A percentile compares a stretch with the other conserved stretches of the same genome.
These are phyloP conservation scores for Calonectria honghensis DNA, from an alignment of 2,329 filamentous ascomycete species.

Conservation along the genomic window DNA sequence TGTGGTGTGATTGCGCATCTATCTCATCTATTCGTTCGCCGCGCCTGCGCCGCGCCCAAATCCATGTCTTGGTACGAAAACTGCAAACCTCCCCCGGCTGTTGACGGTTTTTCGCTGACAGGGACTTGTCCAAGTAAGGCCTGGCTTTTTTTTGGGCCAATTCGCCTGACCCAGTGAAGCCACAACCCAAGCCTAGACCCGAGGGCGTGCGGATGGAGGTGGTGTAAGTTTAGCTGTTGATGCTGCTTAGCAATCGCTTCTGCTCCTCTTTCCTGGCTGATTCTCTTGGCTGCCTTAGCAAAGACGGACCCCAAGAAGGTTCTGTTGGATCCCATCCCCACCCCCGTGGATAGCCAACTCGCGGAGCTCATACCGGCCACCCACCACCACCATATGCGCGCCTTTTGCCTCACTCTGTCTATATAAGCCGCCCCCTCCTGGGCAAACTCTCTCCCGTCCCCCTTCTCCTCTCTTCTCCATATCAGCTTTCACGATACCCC, in stretches of 20 bases:
- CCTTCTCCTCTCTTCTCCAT: slow-evolving; percentile 16
- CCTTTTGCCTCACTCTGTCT: slow-evolving; percentile 1
- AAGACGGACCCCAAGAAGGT: slow-evolving; percentile 19
- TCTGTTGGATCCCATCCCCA: slow-evolving; percentile 28
- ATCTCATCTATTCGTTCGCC: slow-evolving; percentile 3
- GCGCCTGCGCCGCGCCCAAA: slow-evolving; percentile 6
- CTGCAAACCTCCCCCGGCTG: neutral
- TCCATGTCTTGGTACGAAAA: slow-evolving; percentile 27
- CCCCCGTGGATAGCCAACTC: neutral
- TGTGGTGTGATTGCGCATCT: slow-evolving; percentile 35
- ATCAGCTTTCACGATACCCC: slow-evolving; percentile 22
- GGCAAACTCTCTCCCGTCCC: neutral
- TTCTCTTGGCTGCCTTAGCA: slow-evolving; percentile 11
- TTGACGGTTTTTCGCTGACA: neutral
- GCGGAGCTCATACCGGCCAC: slow-evolving; percentile 28
- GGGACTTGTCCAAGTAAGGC: neutral
- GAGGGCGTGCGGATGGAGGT: neutral
- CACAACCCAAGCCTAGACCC: neutral
- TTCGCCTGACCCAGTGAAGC: neutral
- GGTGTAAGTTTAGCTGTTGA: neutral
- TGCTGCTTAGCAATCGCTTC: slow-evolving; percentile 28
- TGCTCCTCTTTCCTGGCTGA: slow-evolving; percentile 4
- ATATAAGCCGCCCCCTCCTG: slow-evolving; percentile 28
- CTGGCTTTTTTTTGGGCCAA: neutral
- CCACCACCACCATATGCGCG: neutral